Evolutionary conservation across 495 filamentous ascomycete genomes (phyloP).

Genomic region (Daldinia loculata): DNA sequence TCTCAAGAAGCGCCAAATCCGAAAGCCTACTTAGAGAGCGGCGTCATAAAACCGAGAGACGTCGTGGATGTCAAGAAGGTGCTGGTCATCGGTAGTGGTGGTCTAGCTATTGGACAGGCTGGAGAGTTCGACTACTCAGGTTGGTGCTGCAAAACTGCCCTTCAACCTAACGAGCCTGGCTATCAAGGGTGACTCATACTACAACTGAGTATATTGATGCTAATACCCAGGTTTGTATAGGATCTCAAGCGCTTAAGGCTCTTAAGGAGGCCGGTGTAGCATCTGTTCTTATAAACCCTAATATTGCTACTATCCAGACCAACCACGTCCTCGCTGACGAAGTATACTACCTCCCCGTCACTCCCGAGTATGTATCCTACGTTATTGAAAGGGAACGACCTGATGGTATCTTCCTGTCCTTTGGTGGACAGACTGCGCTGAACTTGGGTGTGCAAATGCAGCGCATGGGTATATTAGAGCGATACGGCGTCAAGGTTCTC

Average conservation of each 20-base stretch:
- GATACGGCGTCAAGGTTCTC: constrained; percentile 91
- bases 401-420: constrained; percentile 96
- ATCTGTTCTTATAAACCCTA: constrained; percentile 96
- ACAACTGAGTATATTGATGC: constrained; percentile 6
- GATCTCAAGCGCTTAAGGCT: constrained; percentile 96
- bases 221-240: constrained; percentile 54
- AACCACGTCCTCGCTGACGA: constrained; percentile 96
- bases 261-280: constrained; percentile 96
- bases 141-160: constrained; percentile 51
- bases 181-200: constrained; percentile 47
- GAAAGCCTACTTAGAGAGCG: constrained; percentile 87
- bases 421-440: constrained; percentile 95
- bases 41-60: constrained; percentile 76
- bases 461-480: constrained; percentile 93
- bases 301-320: constrained; percentile 98
- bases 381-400: constrained; percentile 95
- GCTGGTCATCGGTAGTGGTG: constrained; percentile 94
- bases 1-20: constrained; percentile 78
- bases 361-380: constrained; percentile 93
- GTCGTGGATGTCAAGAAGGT: constrained; percentile 96
- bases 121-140: constrained; percentile 99
- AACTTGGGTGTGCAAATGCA: constrained; percentile 98
- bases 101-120: constrained; percentile 96
- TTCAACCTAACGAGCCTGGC: constrained; percentile 15
- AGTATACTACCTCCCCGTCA: constrained; percentile 98